Conservation (phyloP, 2,329 filamentous ascomycete genomes). For the Scytalidium lignicola region DNA sequence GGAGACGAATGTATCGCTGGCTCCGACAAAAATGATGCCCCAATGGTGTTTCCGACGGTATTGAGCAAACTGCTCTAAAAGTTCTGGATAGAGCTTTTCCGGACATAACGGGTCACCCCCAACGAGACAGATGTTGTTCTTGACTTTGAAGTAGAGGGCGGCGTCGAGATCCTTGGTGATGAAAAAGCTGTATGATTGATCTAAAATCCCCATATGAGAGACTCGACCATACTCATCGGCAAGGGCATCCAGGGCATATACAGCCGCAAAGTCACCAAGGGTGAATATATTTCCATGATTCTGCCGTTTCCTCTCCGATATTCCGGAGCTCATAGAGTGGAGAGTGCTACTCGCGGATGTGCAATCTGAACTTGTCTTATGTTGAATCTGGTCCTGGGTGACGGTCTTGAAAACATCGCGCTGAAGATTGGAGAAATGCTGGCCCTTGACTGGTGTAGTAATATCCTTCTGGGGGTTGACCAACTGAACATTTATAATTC, state of each 20-base stretch:
- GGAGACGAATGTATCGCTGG: conserved; percentile 27
- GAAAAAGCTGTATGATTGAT: conserved; percentile 35
- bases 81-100: conserved; percentile 13
- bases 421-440: too few relatives aligned
- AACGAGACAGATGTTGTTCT: conserved; percentile 32
- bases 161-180: conserved; percentile 30
- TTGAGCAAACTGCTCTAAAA: conserved; percentile 31
- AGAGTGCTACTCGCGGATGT: neutral
- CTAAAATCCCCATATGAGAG: conserved; percentile 38
- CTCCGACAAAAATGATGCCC: conserved; percentile 32
- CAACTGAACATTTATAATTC: neutral
- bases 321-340: neutral
- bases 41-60: conserved; percentile 28
- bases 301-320: neutral
- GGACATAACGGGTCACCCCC: conserved; percentile 34
- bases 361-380: neutral
- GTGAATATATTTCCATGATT: conserved; percentile 21
- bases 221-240: conserved; percentile 31
- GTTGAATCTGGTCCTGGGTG: neutral
- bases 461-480: neutral
- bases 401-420: neutral
- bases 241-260: conserved; percentile 26
- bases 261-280: conserved; percentile 28
- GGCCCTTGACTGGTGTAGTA: neutral
- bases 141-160: conserved; percentile 34